Evolutionary conservation across 1,284 basidiomycete genomes (phyloP), one percentile per base, ranked within the genome.

Genomic region (Athelia psychrophila): DNA sequence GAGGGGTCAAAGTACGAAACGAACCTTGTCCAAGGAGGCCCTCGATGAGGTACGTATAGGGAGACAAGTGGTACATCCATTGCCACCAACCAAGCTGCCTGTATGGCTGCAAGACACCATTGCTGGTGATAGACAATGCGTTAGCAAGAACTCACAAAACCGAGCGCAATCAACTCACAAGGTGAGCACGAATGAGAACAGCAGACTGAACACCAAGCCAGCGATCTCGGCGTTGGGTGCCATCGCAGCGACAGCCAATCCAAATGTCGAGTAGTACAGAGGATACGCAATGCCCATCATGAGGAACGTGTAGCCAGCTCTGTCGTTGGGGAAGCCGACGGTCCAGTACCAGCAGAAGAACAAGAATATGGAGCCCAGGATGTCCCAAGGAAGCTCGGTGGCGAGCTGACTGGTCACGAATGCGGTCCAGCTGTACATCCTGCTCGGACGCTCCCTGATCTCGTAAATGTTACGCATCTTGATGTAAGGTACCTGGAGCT

Each of bases 371-470:
- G 82, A 81, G 22, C 78, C 79, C 3, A 85, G 18, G 42, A 89
- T 76, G 58, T 87, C 86, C 78, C 84, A 85, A 0, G 86, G 85
- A 0, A 86, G 47, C 57, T 86, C 85, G 19, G 80, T 75, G 2
- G 88, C 62, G 49, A 88, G 70, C 56, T 84, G 82, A 0, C 84
- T 76, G 0, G 81, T 78, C 49, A 86, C 55, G 23, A 94, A 78
- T 0, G 89, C 82, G 3, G 83, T 77, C 93, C 93, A 95, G 55
- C 80, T 82, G 71, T 95, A 95, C 70, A 93, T 91, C 58, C 87
- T 80, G 57, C 86, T 88, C 0, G 86, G 80, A 2, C 84, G 77
- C 65, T 92, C 90, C 27, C 89, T 79, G 25, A 84, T 80, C 60
- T 91, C 86, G 62, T 88, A 93, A 27, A 91, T 72, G 5, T 70